Percentiles rank a stretch among this genome's conserved stretches.
Conservation (phyloP, 108 stramenopile genomes). For the Nitzschia sp. region DNA sequence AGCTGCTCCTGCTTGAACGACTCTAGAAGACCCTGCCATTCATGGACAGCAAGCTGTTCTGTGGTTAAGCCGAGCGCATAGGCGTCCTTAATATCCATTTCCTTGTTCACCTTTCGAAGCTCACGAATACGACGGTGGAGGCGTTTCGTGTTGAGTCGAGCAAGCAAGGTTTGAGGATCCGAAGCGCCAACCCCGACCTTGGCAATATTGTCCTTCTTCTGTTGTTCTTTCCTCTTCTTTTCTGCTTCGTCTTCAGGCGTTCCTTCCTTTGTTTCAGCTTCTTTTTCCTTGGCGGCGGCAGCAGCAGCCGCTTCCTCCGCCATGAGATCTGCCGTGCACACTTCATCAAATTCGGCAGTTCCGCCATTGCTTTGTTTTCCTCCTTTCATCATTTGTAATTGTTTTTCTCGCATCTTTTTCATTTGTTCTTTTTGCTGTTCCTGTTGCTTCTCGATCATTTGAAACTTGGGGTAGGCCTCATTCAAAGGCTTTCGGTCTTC, state of each 20-base stretch:
- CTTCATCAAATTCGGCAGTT: background rate
- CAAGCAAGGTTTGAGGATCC: conserved; percentile 50
- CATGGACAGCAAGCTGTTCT: conserved; percentile 49
- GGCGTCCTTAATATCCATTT: conserved; percentile 25
- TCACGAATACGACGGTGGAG: conserved; percentile 38
- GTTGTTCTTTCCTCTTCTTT: background rate
- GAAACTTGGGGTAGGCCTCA: conserved; percentile 25
- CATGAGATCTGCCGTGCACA: conserved; percentile 1
- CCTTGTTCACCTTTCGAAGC: conserved; percentile 10
- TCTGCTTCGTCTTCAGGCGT: background rate
- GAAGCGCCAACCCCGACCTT: conserved; percentile 3
- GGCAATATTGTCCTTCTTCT: background rate
- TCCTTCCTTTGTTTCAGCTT: background rate
- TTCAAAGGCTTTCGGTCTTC: conserved; percentile 25
- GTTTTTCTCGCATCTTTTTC: background rate
- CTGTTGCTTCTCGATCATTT: conserved; percentile 1
- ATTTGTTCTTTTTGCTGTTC: conserved; percentile 19
- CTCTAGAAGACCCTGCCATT: conserved; percentile 55
- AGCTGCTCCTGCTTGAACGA: conserved; percentile 19
- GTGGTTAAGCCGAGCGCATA: conserved; percentile 50
- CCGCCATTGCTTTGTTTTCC: background rate
- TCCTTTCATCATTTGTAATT: background rate
- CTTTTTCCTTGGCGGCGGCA: background rate
- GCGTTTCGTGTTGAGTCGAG: conserved; percentile 73
- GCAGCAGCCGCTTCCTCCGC: background rate